These are phyloP conservation scores for Fagopyrum esculentum DNA, from an alignment of 148 eudicot genomes.

Conservation along the genomic window DNA sequence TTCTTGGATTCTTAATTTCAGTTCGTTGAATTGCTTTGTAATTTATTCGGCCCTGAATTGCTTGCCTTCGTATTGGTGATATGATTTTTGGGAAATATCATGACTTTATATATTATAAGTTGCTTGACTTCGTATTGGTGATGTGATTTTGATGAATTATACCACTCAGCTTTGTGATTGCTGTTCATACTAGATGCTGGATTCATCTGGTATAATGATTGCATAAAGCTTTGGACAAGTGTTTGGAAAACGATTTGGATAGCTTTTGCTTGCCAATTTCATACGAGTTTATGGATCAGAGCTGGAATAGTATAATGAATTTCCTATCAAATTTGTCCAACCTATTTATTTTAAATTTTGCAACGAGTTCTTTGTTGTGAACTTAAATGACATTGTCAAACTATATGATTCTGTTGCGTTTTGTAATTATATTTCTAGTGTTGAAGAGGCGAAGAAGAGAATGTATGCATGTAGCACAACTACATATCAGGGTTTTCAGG, in stretches of 20 bases:
- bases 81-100: neutral
- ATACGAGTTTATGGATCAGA: neutral
- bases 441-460: constrained; percentile 86
- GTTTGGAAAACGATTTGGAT: neutral
- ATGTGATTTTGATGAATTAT: neutral
- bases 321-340: too few species aligned
- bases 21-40: neutral
- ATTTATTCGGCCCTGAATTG: neutral
- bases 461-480: constrained; percentile 95
- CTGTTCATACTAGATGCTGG: neutral
- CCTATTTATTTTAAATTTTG: too few species aligned
- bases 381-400: neutral
- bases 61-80: neutral
- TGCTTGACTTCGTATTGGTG: neutral
- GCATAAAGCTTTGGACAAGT: neutral
- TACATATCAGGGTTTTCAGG: constrained; percentile 77
- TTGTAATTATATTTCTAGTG: constrained; percentile 28
- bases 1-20: neutral
- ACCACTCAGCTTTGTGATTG: too few species aligned
- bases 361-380: neutral
- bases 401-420: neutral
- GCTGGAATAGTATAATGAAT: neutral
- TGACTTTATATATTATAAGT: neutral
- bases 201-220: neutral
- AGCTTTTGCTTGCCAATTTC: neutral